Conservation (phyloP, 1,139 yeast species). For the Arxiozyma slooffiae region DNA sequence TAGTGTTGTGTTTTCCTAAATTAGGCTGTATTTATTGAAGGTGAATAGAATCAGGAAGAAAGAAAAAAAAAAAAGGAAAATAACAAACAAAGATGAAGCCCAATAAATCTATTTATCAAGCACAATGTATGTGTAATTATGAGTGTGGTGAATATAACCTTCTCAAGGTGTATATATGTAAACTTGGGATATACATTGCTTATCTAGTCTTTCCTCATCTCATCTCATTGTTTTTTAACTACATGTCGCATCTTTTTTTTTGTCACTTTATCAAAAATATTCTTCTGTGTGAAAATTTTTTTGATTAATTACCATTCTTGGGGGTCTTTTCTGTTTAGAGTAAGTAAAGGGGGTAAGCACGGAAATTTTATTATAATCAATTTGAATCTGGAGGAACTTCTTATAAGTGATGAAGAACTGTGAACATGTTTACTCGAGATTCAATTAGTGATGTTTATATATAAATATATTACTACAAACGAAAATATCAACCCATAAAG, state of each 20-base stretch:
- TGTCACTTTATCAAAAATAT: background rate
- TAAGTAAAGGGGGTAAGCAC: too few relatives aligned
- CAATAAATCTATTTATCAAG: background rate
- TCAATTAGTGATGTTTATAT: too few relatives aligned
- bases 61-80: too few relatives aligned
- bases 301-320: background rate
- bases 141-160: too few relatives aligned
- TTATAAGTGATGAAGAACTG: too few relatives aligned
- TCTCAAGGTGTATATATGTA: background rate
- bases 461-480: too few relatives aligned
- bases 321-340: background rate
- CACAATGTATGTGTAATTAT: background rate
- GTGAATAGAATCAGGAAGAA: background rate
- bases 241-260: background rate
- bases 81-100: too few relatives aligned
- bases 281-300: background rate
- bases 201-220: background rate
- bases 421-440: too few relatives aligned
- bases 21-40: background rate
- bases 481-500: background rate
- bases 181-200: background rate
- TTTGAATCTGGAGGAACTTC: too few relatives aligned
- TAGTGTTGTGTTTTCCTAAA: background rate
- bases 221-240: background rate
- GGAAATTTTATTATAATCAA: too few relatives aligned